Evolutionary conservation across 306 rosid genomes (phyloP).

Genomic region (Begonia peltatifolia): DNA sequence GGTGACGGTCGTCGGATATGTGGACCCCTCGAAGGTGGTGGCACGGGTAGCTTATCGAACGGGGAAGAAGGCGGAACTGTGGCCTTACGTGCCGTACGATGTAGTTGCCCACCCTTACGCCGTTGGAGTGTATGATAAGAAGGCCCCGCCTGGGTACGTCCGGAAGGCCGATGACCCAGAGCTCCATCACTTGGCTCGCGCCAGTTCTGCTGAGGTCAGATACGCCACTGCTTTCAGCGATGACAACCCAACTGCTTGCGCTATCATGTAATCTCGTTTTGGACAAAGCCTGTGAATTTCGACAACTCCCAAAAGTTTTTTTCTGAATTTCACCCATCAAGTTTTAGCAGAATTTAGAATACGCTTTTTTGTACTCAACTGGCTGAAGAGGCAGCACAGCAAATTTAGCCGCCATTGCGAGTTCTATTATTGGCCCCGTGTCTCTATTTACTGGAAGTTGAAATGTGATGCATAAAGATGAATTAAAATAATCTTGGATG

Average conservation of each 20-base stretch:
- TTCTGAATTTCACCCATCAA: too few species aligned
- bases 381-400: too few species aligned
- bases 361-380: too few species aligned
- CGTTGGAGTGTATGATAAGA: conserved; percentile 46
- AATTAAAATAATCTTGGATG: conserved; percentile 48
- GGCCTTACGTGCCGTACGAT: conserved; percentile 83
- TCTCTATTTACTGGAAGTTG: too few species aligned
- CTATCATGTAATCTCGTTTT: background rate
- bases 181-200: conserved; percentile 38
- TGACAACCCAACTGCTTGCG: conserved; percentile 53
- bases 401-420: too few species aligned
- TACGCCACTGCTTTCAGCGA: conserved; percentile 80
- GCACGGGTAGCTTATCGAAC: conserved; percentile 53
- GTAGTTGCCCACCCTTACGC: conserved; percentile 74
- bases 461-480: too few species aligned
- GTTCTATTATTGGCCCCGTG: too few species aligned
- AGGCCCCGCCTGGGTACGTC: conserved; percentile 70
- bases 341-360: too few species aligned
- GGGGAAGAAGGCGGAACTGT: conserved; percentile 62
- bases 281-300: too few species aligned
- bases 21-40: conserved; percentile 50
- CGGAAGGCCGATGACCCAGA: conserved; percentile 25
- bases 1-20: conserved; percentile 56
- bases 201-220: conserved; percentile 64
- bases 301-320: too few species aligned